Base-by-base conservation (phyloP, 345 rosid species). In the Noccaea bulbosa region DNA sequence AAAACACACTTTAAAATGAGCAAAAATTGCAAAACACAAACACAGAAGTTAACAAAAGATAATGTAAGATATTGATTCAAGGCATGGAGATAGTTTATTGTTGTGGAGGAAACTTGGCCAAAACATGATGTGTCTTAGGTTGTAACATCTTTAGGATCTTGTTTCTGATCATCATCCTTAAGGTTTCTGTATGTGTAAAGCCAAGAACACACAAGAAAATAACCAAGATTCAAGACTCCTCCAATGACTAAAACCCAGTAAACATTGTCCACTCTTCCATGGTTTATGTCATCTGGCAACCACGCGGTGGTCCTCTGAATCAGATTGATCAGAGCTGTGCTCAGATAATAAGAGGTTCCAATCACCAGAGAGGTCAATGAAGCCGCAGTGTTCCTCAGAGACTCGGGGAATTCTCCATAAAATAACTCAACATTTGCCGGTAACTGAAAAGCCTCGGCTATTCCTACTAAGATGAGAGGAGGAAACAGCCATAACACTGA, bases 401-500 rank as follows among this genome's bases (percentile, higher is more conserved):
- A 78, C 35, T 16, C 55, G 0, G 86, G 87, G 64, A 83, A 85
- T 70, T 89, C 86, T 60, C 72, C 79, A 41, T 81, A 80, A 50
- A 75, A 84, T 22, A 88, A 5, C 4, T 62, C 56, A 16, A 76
- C 64, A 54, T 85, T 85, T 4, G 78, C 87, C 0, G 86, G 92
- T 12, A 71, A 75, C 5, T 78, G 81, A 49, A 84, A 83, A 8
- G 92, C 85, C 64, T 82, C 84, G 3, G 82, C 83, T 5, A 85
- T 51, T 4, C 88, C 92, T 6, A 64, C 73, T 54, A 85, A 2
- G 1, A 77, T 65, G 0, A 84, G 57, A 38, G 79, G 81, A 45
- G 87, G 83, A 58, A 87, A 65, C 40, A 89, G 30, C 91, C 88
- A 85, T 7, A 81, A 0, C 3, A 63, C 87, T 44, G 71, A 46